phyloP scores from a whole-genome alignment of 2,329 filamentous ascomycete species.

The Ceratocystis colombiana region DNA sequence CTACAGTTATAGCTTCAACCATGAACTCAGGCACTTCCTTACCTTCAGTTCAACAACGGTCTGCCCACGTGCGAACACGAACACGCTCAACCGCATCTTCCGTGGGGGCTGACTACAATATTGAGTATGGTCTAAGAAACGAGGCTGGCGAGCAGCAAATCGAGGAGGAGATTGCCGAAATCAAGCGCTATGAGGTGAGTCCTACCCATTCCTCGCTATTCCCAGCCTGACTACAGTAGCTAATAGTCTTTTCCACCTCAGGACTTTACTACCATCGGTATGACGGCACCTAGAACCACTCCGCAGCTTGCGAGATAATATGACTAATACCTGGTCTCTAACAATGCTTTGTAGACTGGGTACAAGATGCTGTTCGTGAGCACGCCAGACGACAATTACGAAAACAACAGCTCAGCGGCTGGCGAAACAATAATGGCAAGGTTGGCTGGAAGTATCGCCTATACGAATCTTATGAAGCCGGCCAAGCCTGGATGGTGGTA shows the following conservation, averaged over 20 bases:
- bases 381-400: constrained; percentile 69
- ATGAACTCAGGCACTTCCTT: constrained; percentile 21
- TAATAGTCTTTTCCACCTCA: constrained; percentile 24
- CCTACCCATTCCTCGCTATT: not conserved
- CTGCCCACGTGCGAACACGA: constrained; percentile 17
- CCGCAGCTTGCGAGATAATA: not conserved
- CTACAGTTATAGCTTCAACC: constrained; percentile 9
- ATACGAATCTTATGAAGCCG: constrained; percentile 84
- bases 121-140: constrained; percentile 32
- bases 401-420: constrained; percentile 57
- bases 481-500: constrained; percentile 95
- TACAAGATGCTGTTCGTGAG: constrained; percentile 90
- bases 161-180: constrained; percentile 91
- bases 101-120: not conserved
- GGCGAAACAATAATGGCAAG: constrained; percentile 52
- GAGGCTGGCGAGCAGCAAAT: constrained; percentile 51
- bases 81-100: constrained; percentile 16
- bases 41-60: constrained; percentile 12
- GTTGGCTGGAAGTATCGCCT: constrained; percentile 70
- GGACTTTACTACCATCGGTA: constrained; percentile 92
- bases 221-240: not conserved
- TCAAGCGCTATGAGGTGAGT: constrained; percentile 80
- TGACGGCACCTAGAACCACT: constrained; percentile 26
- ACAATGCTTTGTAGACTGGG: constrained; percentile 58
- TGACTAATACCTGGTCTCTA: not conserved